phyloP scores from a whole-genome alignment of 208 protist genomes.

The Trypanosoma platydactyli region DNA sequence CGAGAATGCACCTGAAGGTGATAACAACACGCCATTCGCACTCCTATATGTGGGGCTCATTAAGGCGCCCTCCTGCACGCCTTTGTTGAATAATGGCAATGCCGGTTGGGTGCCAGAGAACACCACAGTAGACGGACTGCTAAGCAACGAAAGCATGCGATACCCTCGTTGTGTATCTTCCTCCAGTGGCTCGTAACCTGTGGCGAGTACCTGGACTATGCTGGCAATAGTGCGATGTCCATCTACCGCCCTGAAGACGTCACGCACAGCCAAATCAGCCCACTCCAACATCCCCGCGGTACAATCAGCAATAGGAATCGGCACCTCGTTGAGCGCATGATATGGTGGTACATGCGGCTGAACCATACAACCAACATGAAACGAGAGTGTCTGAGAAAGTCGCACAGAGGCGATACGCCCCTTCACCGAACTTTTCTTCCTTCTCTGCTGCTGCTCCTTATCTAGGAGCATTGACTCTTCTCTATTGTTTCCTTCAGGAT shows the following conservation, averaged over 20 bases:
- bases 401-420: constrained; percentile 18
- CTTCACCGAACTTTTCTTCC: not conserved
- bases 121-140: constrained; percentile 12
- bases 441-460: not conserved
- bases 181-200: constrained; percentile 41
- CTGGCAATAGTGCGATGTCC: constrained; percentile 66
- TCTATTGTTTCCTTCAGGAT: not conserved
- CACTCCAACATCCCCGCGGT: constrained; percentile 42
- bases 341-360: constrained; percentile 31
- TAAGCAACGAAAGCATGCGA: constrained; percentile 33
- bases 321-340: constrained; percentile 55
- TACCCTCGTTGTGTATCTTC: constrained; percentile 22
- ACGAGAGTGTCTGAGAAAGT: constrained; percentile 52
- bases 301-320: constrained; percentile 52
- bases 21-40: not conserved
- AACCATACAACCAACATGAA: constrained; percentile 62
- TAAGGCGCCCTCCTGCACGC: not conserved
- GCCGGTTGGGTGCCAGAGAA: not conserved
- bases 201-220: constrained; percentile 53
- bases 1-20: not conserved
- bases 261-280: constrained; percentile 66
- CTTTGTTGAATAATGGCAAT: not conserved
- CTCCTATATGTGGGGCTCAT: not conserved
- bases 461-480: not conserved
- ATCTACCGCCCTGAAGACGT: constrained; percentile 64